These are phyloP conservation scores for Castanea sativa DNA, from an alignment of 306 rosid genomes.

Conservation along the genomic window DNA sequence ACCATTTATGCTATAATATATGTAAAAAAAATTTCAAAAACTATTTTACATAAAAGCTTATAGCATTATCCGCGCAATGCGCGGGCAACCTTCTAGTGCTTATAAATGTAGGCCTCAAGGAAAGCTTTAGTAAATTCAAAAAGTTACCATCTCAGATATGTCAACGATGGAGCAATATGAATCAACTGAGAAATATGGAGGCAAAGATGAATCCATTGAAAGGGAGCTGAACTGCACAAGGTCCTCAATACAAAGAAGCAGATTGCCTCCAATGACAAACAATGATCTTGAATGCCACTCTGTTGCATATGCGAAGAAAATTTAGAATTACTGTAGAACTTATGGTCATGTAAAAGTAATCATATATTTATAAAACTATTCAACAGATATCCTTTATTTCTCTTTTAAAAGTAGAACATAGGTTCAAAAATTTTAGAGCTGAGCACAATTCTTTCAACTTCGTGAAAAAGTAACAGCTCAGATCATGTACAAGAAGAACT, in stretches of 20 bases:
- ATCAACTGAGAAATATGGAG: constrained; percentile 69
- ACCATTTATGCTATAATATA: too few species aligned
- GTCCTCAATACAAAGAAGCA: constrained; percentile 79
- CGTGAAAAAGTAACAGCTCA: not conserved
- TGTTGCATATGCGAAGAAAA: constrained; percentile 30
- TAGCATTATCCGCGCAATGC: too few species aligned
- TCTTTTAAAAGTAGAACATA: not conserved
- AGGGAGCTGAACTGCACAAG: constrained; percentile 52
- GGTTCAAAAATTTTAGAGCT: not conserved
- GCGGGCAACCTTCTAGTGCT: too few species aligned
- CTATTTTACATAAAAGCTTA: too few species aligned
- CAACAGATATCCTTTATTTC: not conserved
- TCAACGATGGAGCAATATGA: constrained; percentile 62
- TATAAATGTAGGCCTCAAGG: not conserved
- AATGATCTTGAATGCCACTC: constrained; percentile 83
- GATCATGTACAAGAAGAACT: not conserved
- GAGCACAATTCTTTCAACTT: not conserved
- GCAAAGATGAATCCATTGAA: constrained; percentile 40
- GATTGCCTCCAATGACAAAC: constrained; percentile 60
- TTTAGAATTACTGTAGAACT: not conserved
- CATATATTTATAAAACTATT: not conserved
- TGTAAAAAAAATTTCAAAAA: too few species aligned
- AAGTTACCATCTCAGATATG: constrained; percentile 70
- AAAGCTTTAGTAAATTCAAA: not conserved
- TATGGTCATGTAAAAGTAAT: not conserved